These are phyloP conservation scores for Eucalyptus globulus DNA, from an alignment of 345 rosid genomes.

Conservation along the genomic window DNA sequence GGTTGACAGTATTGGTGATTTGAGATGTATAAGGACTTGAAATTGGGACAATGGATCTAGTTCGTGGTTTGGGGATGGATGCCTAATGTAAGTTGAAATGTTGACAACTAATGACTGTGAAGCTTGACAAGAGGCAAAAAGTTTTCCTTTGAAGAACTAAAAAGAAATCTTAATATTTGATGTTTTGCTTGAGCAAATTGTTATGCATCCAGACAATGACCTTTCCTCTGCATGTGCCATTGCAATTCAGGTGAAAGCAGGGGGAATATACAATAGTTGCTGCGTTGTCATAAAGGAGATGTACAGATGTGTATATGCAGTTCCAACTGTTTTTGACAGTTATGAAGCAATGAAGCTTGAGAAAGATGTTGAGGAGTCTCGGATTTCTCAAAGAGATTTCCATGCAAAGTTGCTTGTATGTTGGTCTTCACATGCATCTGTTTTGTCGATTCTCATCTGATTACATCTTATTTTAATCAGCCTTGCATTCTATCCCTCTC, in stretches of 20 bases:
- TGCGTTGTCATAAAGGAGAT: constrained; percentile 75
- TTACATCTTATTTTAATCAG: neutral
- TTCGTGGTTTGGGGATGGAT: neutral
- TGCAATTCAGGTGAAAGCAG: constrained; percentile 67
- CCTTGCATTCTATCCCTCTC: neutral
- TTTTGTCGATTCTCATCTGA: neutral
- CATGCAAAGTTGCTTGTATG: constrained; percentile 69
- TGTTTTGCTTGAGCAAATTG: neutral
- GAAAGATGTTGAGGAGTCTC: constrained; percentile 60
- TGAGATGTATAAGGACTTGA: neutral
- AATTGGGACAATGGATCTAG: neutral
- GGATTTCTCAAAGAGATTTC: constrained; percentile 41
- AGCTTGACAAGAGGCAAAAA: neutral
- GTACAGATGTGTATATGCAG: constrained; percentile 82
- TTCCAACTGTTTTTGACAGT: constrained; percentile 53
- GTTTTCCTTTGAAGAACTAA: neutral
- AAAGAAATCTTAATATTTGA: neutral
- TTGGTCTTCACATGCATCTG: neutral
- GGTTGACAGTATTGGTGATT: neutral
- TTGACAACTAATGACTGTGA: neutral
- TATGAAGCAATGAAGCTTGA: constrained; percentile 57
- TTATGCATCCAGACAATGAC: neutral
- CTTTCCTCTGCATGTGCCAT: neutral
- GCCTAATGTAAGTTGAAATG: neutral
- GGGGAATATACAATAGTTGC: constrained; percentile 68